Evolutionary conservation across 75 land plant genomes (phyloP), one percentile per base, ranked within the genome.

Genomic region (Cupressus sempervirens): DNA sequence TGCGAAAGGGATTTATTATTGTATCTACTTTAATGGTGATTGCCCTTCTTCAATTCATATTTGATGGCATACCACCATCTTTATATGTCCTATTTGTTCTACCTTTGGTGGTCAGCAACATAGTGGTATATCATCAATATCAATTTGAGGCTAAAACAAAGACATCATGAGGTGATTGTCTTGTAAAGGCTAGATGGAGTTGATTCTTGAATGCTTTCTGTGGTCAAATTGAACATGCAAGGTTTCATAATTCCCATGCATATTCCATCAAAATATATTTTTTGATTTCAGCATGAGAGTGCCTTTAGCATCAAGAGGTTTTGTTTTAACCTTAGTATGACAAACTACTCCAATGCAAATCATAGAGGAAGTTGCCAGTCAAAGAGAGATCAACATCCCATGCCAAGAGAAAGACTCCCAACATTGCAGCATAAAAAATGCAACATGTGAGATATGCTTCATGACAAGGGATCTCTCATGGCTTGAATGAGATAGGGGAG

Each of bases 1-100:
- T 98, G 13, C 87, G 93, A 80, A 98, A 98, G 99, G 99, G 99
- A 23, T 96, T 98, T 88, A 96, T 98, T 76, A 98, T 98, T 85
- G 99, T 98, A n/a, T 94, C 94, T 52, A 96, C 98, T 40, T 86
- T 96, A 76, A 90, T 98, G 12, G 97, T 98, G 18, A 98, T 97
- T 18, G 96, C 99, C 18, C 56, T 95, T 76, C 86, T 98, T 87
- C 99, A 98, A 68, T 94, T 89, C 46, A 81, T 95, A 65, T 94
- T 98, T 65, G 99, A 96, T 85, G 97, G 96, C 32, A 92, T 90
- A 79, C 90, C 95, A 48, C 99, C 99, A 50, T 98, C 98, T n/a
- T 15, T 84, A 0, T 98, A 93, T 87, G 96, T 95, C n/a, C 85
- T 95, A 41, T 80, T 90, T 82, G 95, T 99, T 41, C 86, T 96